phyloP scores from a whole-genome alignment of 306 rosid genomes.

The Erythrophleum fordii region DNA sequence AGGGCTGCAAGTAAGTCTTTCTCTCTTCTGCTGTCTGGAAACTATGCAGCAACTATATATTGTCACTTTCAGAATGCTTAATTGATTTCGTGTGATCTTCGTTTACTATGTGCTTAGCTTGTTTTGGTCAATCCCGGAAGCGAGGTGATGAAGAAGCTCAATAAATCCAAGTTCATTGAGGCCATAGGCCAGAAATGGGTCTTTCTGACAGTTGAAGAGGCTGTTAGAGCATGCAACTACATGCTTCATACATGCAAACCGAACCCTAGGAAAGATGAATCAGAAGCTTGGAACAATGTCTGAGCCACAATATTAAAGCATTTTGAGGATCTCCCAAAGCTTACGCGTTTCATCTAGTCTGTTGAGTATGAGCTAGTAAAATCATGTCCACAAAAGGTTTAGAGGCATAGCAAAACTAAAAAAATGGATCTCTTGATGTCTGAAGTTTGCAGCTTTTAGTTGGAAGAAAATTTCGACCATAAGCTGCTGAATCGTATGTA shows the following conservation, averaged over 20 bases:
- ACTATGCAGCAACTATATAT: background rate
- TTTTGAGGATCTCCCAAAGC: slow-evolving; percentile 9
- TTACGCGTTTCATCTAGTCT: background rate
- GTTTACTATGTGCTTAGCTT: slow-evolving; percentile 49
- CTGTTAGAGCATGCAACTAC: slow-evolving; percentile 85
- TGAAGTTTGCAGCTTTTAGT: slow-evolving; percentile 21
- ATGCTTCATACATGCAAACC: slow-evolving; percentile 68
- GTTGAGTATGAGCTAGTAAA: slow-evolving; percentile 39
- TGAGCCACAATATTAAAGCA: slow-evolving; percentile 35
- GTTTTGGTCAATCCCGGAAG: slow-evolving; percentile 84
- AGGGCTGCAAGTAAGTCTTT: slow-evolving; percentile 69
- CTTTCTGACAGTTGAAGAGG: slow-evolving; percentile 84
- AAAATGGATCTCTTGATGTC: slow-evolving; percentile 24
- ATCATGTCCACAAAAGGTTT: slow-evolving; percentile 36
- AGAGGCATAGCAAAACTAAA: slow-evolving; percentile 17
- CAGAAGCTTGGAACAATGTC: slow-evolving; percentile 65
- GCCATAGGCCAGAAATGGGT: slow-evolving; percentile 81
- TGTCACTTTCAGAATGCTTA: background rate
- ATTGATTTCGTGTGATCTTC: background rate
- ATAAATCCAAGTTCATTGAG: slow-evolving; percentile 72
- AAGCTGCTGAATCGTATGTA: slow-evolving; percentile 31
- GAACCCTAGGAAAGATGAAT: slow-evolving; percentile 53
- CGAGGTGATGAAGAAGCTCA: slow-evolving; percentile 91
- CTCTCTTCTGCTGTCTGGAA: background rate
- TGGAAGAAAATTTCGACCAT: slow-evolving; percentile 33